A percentile compares a stretch with the other conserved stretches of the same genome.
Evolutionary conservation across 805 yeast genomes (phyloP).

Genomic region (Lipomyces spencermartinsiae): DNA sequence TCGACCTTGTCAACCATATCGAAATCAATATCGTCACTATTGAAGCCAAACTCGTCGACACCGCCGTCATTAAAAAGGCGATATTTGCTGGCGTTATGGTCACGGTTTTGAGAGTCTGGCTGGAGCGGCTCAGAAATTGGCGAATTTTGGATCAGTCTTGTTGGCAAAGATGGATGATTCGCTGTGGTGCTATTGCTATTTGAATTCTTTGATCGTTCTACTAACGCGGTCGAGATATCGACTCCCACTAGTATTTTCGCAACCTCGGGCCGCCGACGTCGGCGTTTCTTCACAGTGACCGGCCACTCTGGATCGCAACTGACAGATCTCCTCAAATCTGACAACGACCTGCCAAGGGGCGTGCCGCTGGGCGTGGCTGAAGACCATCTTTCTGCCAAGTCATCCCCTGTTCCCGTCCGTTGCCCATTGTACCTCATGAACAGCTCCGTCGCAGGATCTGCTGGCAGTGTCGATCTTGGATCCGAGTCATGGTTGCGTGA

Average conservation of each 20-base stretch:
- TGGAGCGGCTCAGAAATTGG: not conserved
- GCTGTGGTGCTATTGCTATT: conserved; percentile 4
- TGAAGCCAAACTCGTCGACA: conserved; percentile 14
- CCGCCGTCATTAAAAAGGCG: not conserved
- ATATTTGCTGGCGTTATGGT: not conserved
- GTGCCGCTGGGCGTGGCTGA: not conserved
- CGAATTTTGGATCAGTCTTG: not conserved
- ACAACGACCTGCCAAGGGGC: not conserved
- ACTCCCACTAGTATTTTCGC: not conserved
- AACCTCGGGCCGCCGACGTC: conserved; percentile 8
- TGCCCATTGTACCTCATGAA: conserved; percentile 27
- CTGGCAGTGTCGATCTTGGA: not conserved
- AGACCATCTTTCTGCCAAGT: not conserved
- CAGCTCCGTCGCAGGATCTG: conserved; percentile 33
- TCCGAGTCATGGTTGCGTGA: not conserved
- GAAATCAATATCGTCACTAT: conserved; percentile 21
- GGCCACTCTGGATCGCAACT: conserved; percentile 37
- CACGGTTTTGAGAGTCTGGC: not conserved
- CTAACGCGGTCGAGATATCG: not conserved
- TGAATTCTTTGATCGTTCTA: not conserved
- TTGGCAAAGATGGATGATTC: not conserved
- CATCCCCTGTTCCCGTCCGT: not conserved
- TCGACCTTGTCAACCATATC: conserved; percentile 11
- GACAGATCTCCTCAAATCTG: conserved; percentile 12
- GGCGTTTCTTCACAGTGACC: conserved; percentile 8